Base-by-base conservation (phyloP, 805 yeast species). In the Hanseniaspora lachancei region DNA sequence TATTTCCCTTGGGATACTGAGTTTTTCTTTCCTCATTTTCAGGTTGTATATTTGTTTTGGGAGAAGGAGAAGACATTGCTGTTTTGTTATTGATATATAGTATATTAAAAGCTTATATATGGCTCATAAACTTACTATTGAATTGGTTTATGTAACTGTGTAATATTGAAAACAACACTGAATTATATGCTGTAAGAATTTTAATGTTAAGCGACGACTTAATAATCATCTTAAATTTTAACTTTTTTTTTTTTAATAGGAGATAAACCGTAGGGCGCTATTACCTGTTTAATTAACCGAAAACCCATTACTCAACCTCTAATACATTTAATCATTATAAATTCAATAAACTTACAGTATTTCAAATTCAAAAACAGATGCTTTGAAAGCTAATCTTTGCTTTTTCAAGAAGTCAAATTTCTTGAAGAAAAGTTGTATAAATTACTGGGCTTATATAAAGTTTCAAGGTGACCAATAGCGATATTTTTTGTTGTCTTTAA, bases 391-490 rank as follows among this genome's bases (percentile, higher is more conserved):
- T 32, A 10, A 21, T 39, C n/a, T n/a, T 39, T 9, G 21, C 21
- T 18, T 39, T 9, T 20, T 39, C 9, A 6, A 39, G 10, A n/a
- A 13, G 4, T 39, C n/a, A 16, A 39, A 20, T 18, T 8, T 13
- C 12, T 2, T 39, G 38, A 40, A 21, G 40, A 18, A 40, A 21
- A 23, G 4, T 23, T 12, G 18, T 4, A 15, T 40, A 32, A 4
- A 32, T 32, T 2, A 12, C 15, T 32, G 35, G 35, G 12, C 2
- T 10, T 32, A 32, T 32, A 32, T 12, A 8, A 32, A 32, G 5
- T 5, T 27, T 44, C 61, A 78, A 47, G 83, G 84, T 47, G 82
- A 76, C 86, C 86, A 81, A 63, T 78, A 81, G 61, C 84, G 77
- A 62, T 80, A 81, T 47, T 77, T 68, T 62, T 78, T 82, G 8